Conservation (phyloP, 2,329 filamentous ascomycete species). For the Apiospora hydei region DNA sequence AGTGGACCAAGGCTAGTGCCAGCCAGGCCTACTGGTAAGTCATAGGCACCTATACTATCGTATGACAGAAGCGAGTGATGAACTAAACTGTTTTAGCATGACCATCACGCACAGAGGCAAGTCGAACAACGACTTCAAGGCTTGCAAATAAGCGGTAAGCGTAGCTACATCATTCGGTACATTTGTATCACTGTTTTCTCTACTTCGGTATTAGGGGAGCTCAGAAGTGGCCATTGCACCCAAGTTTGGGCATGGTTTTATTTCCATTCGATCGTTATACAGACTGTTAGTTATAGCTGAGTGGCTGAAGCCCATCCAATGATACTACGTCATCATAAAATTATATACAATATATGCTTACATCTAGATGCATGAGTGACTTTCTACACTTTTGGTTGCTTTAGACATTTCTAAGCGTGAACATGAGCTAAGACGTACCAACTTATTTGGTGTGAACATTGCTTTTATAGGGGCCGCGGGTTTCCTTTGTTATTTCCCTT, state of each 20-base stretch:
- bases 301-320: neutral
- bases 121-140: neutral
- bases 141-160: neutral
- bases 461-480: too few species aligned
- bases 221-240: neutral
- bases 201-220: neutral
- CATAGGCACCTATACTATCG: neutral
- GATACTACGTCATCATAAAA: too few species aligned
- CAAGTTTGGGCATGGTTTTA: neutral
- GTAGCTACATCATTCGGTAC: neutral
- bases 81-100: neutral
- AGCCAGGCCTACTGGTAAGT: slow-evolving; percentile 8
- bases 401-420: too few species aligned
- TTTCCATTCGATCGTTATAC: neutral
- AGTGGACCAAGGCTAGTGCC: neutral
- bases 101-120: slow-evolving; percentile 9
- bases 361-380: too few species aligned
- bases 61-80: too few species aligned
- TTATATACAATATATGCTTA: too few species aligned
- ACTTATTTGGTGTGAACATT: too few species aligned
- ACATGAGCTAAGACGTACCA: too few species aligned
- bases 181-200: neutral
- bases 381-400: too few species aligned
- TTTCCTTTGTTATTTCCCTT: neutral
- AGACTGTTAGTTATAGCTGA: neutral